Base-by-base conservation (phyloP, 2,329 filamentous ascomycete genomes). In the Alternaria atra region DNA sequence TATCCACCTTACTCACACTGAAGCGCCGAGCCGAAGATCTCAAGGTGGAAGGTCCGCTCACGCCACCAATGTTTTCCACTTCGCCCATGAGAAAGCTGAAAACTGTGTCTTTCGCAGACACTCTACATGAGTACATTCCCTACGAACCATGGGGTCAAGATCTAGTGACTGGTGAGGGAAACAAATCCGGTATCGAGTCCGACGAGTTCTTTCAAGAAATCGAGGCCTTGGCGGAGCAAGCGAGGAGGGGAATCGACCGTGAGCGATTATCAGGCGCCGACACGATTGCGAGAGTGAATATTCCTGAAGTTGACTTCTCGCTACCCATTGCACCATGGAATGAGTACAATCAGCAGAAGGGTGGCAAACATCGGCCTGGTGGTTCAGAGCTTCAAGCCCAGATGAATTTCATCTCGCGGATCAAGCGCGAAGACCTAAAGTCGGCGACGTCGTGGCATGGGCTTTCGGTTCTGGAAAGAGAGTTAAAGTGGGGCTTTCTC, bases 401-500 rank as follows among this genome's bases (percentile, higher is more conserved):
- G 52, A 68, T 55, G 44, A 63, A 73, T 13, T 72, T 80, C 10
- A 58, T 81, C 12, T 52, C 74, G 4, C 72, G 76, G 34, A 75
- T 78, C n/a, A 76, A 73, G 64, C 68, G 67, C n/a, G 71, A 73
- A 35, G 65, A 77, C 25, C 58, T 77, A 29, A 76, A 63, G 46
- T 44, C 69, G 20, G 66, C 70, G 35, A 61, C 59, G 10, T 71
- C 69, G 5, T 86, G 84, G 84, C 73, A 70, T 59, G 79, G 79
- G 4, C 58, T 79, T 5, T 75, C 76, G 5, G 77, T 74, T 47
- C 62, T 82, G 5, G 78, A 84, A 34, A 69, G 75, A 29, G 72
- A 75, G 3, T 65, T 87, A 10, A 74, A 66, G 4, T 87, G 84
- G 84, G 73, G 61, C 27, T 82, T 84, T 3, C 85, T 87, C 55